phyloP scores from a whole-genome alignment of 495 filamentous ascomycete genomes.

The Podospora bellae-mahoneyi region DNA sequence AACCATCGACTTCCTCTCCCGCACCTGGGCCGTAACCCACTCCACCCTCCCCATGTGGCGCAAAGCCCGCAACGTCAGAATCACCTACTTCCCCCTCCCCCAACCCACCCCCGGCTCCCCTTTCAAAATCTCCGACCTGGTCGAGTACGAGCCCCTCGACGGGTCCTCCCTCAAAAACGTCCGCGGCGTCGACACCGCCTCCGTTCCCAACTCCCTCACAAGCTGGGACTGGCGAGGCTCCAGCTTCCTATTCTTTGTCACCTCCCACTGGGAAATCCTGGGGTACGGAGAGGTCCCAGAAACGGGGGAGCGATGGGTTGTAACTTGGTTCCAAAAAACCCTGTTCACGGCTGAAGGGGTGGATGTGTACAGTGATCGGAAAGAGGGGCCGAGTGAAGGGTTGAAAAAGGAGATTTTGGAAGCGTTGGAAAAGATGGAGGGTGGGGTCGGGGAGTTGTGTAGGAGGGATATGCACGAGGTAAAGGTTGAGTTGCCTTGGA shows the following conservation, averaged over 20 bases:
- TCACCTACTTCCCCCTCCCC: slow-evolving; percentile 60
- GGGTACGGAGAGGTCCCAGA: slow-evolving; percentile 57
- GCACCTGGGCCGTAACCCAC: slow-evolving; percentile 73
- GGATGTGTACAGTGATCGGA: slow-evolving; percentile 62
- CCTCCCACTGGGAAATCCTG: slow-evolving; percentile 69
- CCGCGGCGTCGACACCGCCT: slow-evolving; percentile 59
- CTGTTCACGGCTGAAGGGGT: slow-evolving; percentile 72
- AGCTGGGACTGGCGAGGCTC: slow-evolving; percentile 72
- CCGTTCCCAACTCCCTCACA: slow-evolving; percentile 30
- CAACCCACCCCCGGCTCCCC: slow-evolving; percentile 4
- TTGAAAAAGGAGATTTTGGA: slow-evolving; percentile 45
- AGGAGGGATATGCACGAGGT: slow-evolving; percentile 46
- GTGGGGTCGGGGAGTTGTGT: slow-evolving; percentile 39
- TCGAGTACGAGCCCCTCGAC: slow-evolving; percentile 56
- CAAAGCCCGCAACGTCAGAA: slow-evolving; percentile 65
- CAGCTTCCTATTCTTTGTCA: slow-evolving; percentile 61
- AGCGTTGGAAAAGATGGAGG: slow-evolving; percentile 42
- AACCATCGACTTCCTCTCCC: slow-evolving; percentile 55
- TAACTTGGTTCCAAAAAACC: slow-evolving; percentile 73
- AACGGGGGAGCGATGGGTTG: slow-evolving; percentile 55
- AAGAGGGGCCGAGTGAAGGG: slow-evolving; percentile 49
- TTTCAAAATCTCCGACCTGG: slow-evolving; percentile 57
- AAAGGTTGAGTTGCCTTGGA: slow-evolving; percentile 45
- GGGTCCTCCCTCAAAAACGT: slow-evolving; percentile 54
- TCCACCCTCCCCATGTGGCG: slow-evolving; percentile 76